These are phyloP conservation scores for Termitomyces eurrhizus DNA, from an alignment of 768 basidiomycete genomes.

Conservation along the genomic window DNA sequence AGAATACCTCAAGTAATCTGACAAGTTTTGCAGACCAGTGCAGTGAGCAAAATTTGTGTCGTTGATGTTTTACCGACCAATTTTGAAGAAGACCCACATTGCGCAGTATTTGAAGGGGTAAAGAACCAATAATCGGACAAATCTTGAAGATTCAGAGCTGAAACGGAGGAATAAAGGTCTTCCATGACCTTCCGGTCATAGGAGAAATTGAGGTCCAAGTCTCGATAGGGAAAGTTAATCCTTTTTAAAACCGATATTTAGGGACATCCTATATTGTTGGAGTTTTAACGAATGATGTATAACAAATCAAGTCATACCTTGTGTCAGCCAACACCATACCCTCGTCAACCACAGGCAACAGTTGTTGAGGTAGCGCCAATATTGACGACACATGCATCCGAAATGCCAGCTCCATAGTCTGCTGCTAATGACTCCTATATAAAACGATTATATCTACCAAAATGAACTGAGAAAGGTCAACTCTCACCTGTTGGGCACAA, in stretches of 20 bases:
- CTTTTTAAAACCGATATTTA: conserved; percentile 85
- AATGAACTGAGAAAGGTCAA: not conserved
- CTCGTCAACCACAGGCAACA: conserved; percentile 93
- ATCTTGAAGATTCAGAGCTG: too few relatives aligned
- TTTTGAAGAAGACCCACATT: too few relatives aligned
- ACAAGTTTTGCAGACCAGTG: too few relatives aligned
- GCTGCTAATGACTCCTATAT: conserved; percentile 86
- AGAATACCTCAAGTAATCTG: too few relatives aligned
- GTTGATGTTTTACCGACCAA: too few relatives aligned
- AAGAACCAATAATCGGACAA: not conserved
- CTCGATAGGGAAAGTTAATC: conserved; percentile 85
- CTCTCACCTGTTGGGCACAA: conserved; percentile 80
- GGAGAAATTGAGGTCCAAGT: conserved; percentile 67
- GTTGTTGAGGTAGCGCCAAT: conserved; percentile 83
- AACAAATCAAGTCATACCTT: conserved; percentile 44
- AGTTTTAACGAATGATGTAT: conserved; percentile 1
- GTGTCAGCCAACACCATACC: conserved; percentile 86
- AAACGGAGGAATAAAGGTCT: conserved; percentile 42
- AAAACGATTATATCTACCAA: not conserved
- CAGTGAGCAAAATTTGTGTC: too few relatives aligned
- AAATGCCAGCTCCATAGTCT: conserved; percentile 93
- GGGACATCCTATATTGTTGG: conserved; percentile 50
- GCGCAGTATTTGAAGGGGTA: too few relatives aligned
- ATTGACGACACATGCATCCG: conserved; percentile 93
- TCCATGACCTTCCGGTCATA: conserved; percentile 94